Percentiles rank a stretch among this genome's conserved stretches.
phyloP scores from a whole-genome alignment of 2,329 filamentous ascomycete species.

The Cyphellophora europaea region DNA sequence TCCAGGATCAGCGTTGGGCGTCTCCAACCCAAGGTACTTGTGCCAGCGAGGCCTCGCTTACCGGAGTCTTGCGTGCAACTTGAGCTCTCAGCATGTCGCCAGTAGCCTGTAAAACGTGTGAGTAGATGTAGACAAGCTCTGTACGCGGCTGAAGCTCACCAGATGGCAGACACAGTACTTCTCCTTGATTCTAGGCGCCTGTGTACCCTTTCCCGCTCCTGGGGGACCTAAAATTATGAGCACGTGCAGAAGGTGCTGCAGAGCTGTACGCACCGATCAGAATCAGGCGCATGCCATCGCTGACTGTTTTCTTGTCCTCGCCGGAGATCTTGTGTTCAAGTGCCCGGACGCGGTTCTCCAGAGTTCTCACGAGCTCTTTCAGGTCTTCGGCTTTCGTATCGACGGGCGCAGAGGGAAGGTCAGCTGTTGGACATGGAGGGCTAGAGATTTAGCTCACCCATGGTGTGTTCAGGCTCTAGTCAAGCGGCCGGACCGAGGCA shows the following conservation, averaged over 20 bases:
- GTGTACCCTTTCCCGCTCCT: conserved; percentile 98
- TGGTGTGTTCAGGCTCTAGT: no score
- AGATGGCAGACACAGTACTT: conserved; percentile 96
- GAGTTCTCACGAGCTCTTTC: conserved; percentile 21
- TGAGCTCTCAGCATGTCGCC: conserved; percentile 99
- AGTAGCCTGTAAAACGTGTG: conserved; percentile 57
- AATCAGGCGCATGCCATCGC: conserved; percentile 81
- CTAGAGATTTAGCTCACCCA: no score
- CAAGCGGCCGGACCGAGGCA: no score
- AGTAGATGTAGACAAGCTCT: conserved; percentile 1
- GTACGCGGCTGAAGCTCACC: conserved; percentile 40
- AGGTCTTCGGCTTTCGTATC: not conserved
- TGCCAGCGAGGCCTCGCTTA: no score
- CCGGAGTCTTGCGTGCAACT: conserved; percentile 96
- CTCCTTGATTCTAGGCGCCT: conserved; percentile 96
- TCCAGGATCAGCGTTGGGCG: no score
- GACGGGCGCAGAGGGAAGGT: no score
- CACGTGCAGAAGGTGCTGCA: conserved; percentile 27
- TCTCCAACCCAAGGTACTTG: no score
- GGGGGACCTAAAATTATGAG: conserved; percentile 18
- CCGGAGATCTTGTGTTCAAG: conserved; percentile 61
- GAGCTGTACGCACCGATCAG: conserved; percentile 95
- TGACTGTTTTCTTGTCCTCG: conserved; percentile 42
- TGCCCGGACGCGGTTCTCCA: conserved; percentile 77
- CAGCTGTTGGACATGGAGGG: no score